Evolutionary conservation across 164 flowering plant genomes (phyloP).

Genomic region (Stephania cephalantha): DNA sequence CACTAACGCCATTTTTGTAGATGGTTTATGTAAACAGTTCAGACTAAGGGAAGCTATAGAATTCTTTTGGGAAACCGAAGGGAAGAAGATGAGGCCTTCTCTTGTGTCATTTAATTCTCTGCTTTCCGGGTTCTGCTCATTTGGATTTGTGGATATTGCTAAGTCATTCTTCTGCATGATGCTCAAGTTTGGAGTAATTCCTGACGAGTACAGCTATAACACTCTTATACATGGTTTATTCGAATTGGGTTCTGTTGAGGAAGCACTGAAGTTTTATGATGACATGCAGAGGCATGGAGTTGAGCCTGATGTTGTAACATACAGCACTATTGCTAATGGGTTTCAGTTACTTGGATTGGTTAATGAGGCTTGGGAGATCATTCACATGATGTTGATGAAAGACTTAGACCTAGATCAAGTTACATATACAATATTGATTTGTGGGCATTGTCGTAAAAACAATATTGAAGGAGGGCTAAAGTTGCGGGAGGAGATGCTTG

Average conservation of each 20-base stretch:
- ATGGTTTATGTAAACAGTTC: constrained; percentile 59
- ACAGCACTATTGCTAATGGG: constrained; percentile 56
- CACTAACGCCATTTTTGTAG: constrained; percentile 45
- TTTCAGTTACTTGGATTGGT: constrained; percentile 42
- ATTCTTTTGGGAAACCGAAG: constrained; percentile 28
- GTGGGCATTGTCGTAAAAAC: constrained; percentile 52
- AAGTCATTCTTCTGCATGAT: constrained; percentile 58
- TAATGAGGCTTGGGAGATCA: constrained; percentile 33
- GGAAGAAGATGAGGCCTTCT: constrained; percentile 31
- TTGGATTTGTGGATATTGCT: constrained; percentile 52
- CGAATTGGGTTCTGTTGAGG: constrained; percentile 54
- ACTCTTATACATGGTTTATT: constrained; percentile 72
- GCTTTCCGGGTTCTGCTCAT: constrained; percentile 51
- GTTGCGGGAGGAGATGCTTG: constrained; percentile 44
- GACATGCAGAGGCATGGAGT: constrained; percentile 62
- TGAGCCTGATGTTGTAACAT: constrained; percentile 59
- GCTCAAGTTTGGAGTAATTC: constrained; percentile 53
- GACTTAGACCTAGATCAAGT: constrained; percentile 41
- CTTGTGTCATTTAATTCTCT: constrained; percentile 52
- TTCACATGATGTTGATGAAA: constrained; percentile 33
- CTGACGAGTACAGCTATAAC: constrained; percentile 64
- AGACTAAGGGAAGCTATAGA: constrained; percentile 48
- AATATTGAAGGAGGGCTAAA: constrained; percentile 42
- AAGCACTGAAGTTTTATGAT: constrained; percentile 43
- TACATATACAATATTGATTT: constrained; percentile 45